Conservation (phyloP, 1,284 basidiomycete genomes). For the Bondarzewia mesenterica region DNA sequence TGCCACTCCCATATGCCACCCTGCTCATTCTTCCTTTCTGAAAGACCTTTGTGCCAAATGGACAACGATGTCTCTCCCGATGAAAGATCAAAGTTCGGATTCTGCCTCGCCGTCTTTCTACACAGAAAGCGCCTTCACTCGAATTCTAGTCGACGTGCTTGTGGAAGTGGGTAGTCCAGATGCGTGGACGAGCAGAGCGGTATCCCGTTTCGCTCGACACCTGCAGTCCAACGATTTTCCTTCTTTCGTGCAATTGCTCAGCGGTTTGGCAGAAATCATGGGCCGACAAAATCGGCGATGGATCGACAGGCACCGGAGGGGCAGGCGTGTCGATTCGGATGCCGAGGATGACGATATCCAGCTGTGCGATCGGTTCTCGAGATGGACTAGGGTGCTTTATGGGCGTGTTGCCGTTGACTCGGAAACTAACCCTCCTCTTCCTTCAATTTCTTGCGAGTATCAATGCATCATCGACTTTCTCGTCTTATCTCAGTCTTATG, state of each 20-base stretch:
- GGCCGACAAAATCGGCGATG: background rate
- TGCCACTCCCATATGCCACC: constrained; percentile 27
- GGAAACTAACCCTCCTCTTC: background rate
- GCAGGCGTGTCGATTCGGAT: constrained; percentile 1
- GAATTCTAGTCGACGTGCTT: constrained; percentile 8
- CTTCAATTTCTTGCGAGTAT: constrained; percentile 7
- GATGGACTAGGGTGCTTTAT: constrained; percentile 16
- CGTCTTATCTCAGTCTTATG: background rate
- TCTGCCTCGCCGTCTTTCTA: constrained; percentile 1
- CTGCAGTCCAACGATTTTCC: constrained; percentile 19
- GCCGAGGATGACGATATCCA: constrained; percentile 3
- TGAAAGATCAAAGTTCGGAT: background rate
- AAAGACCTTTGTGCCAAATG: constrained; percentile 28
- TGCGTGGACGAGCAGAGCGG: constrained; percentile 32
- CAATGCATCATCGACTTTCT: constrained; percentile 3
- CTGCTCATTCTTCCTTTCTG: constrained; percentile 34
- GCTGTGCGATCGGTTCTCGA: constrained; percentile 16
- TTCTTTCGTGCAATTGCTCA: constrained; percentile 17
- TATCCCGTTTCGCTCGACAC: constrained; percentile 25
- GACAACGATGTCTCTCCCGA: constrained; percentile 7
- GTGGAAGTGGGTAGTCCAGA: constrained; percentile 10
- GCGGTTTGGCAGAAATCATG: constrained; percentile 8
- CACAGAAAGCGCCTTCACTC: constrained; percentile 6
- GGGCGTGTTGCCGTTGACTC: constrained; percentile 5
- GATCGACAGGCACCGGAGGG: background rate